These are phyloP conservation scores for Fusarium sp. DNA, from an alignment of 2,329 filamentous ascomycete species.

Conservation along the genomic window DNA sequence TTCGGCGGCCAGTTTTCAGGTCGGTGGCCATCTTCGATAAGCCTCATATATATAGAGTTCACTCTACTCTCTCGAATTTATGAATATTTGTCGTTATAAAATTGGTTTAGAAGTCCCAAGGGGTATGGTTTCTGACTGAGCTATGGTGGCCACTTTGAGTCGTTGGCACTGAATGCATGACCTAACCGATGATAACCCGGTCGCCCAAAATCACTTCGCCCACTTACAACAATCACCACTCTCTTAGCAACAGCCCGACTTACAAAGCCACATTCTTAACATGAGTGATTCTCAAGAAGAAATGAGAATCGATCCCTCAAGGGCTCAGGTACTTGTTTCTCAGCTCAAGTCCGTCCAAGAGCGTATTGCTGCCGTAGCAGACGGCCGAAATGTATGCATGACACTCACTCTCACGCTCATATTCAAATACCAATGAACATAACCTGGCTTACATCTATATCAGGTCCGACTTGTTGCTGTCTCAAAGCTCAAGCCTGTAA, in stretches of 20 bases:
- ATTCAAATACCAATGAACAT: not conserved
- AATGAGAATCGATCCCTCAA: conserved; percentile 69
- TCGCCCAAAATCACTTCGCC: conserved; percentile 17
- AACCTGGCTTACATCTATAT: conserved; percentile 30
- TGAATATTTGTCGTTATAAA: not conserved
- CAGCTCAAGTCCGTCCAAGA: conserved; percentile 69
- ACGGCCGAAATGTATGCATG: conserved; percentile 61
- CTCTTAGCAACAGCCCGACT: not conserved
- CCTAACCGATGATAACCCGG: conserved; percentile 48
- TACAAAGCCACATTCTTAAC: not conserved
- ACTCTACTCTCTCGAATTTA: not conserved
- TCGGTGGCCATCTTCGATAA: conserved; percentile 42
- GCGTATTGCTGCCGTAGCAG: conserved; percentile 62
- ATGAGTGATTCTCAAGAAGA: conserved; percentile 56
- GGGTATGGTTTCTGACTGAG: conserved; percentile 12
- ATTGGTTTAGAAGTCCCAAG: conserved; percentile 4
- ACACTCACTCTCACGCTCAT: not conserved
- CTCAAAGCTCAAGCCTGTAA: conserved; percentile 93
- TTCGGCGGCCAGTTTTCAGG: conserved; percentile 49
- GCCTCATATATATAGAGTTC: not conserved
- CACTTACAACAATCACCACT: conserved; percentile 38
- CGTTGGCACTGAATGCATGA: not conserved
- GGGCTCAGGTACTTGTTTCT: conserved; percentile 68
- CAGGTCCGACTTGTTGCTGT: conserved; percentile 90
- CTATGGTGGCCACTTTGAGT: conserved; percentile 25